phyloP scores from a whole-genome alignment of 352 stramenopile species.

The Pythium apleroticum region DNA sequence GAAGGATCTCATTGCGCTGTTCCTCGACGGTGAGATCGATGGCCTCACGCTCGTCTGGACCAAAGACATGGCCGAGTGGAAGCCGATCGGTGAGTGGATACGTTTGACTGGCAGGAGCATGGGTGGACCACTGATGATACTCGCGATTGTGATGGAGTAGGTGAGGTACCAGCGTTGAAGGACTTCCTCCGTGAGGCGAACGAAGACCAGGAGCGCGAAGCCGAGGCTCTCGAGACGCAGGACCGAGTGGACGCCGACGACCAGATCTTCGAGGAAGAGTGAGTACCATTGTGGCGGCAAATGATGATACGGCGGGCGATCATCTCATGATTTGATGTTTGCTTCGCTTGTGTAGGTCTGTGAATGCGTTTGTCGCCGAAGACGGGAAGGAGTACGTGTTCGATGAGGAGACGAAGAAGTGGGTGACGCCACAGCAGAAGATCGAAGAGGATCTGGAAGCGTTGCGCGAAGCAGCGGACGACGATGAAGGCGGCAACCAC shows the following conservation, averaged over 20 bases:
- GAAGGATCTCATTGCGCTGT: constrained; percentile 33
- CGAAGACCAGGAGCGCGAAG: constrained; percentile 32
- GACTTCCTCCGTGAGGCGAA: constrained; percentile 39
- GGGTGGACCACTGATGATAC: not conserved
- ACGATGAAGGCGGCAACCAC: constrained; percentile 29
- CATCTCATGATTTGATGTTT: not conserved
- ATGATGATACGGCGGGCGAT: not conserved
- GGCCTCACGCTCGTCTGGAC: constrained; percentile 42
- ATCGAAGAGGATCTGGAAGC: constrained; percentile 47
- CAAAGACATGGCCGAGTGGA: constrained; percentile 31
- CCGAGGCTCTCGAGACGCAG: constrained; percentile 18
- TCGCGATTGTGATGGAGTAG: constrained; percentile 1
- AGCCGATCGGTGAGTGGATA: constrained; percentile 26
- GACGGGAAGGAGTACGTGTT: constrained; percentile 43
- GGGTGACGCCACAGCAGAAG: constrained; percentile 36
- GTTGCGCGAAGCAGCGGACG: constrained; percentile 43
- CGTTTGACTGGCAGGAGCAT: not conserved
- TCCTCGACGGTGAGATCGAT: constrained; percentile 40
- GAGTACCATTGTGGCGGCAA: not conserved
- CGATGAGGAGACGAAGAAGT: constrained; percentile 38
- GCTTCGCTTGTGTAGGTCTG: constrained; percentile 13
- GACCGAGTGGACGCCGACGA: constrained; percentile 19
- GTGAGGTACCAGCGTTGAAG: constrained; percentile 33
- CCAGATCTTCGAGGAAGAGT: constrained; percentile 30
- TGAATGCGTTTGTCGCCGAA: constrained; percentile 31